Evolutionary conservation across 78 protist species (phyloP).

Genomic region (Tieghemostelium lacteum): DNA sequence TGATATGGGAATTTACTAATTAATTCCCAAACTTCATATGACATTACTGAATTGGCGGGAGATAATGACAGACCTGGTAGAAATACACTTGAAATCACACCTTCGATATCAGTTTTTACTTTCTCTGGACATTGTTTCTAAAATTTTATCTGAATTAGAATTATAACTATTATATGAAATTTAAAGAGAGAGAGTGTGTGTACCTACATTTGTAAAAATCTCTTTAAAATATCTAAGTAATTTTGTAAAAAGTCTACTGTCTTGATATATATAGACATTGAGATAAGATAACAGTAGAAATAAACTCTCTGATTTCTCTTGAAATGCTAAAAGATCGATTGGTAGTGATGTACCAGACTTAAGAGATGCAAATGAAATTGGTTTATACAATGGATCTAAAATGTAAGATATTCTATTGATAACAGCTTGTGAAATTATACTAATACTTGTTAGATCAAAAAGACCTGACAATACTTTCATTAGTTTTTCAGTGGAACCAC

Average conservation of each 20-base stretch:
- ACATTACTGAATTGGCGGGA: slow-evolving; percentile 12
- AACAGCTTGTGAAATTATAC: slow-evolving; percentile 14
- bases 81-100: not conserved
- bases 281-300: slow-evolving; percentile 20
- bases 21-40: slow-evolving; percentile 65
- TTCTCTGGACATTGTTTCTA: slow-evolving; percentile 18
- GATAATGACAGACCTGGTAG: slow-evolving; percentile 44
- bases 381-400: slow-evolving; percentile 38
- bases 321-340: slow-evolving; percentile 3
- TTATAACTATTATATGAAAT: not conserved
- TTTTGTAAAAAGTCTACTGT: slow-evolving; percentile 15
- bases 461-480: slow-evolving; percentile 1
- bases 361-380: slow-evolving; percentile 35
- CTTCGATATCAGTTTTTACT: slow-evolving; percentile 28
- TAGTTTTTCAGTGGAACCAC: slow-evolving; percentile 6
- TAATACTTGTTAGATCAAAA: slow-evolving; percentile 25
- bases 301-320: slow-evolving; percentile 13
- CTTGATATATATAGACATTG: slow-evolving; percentile 15
- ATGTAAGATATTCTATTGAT: not conserved
- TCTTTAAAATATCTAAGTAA: slow-evolving; percentile 45
- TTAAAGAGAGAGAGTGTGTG: not conserved
- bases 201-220: slow-evolving; percentile 4
- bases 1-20: slow-evolving; percentile 23
- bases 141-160: not conserved
- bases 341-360: not conserved